These are phyloP conservation scores for Torulaspora gathmanii DNA, from an alignment of 805 yeast genomes.

Conservation along the genomic window DNA sequence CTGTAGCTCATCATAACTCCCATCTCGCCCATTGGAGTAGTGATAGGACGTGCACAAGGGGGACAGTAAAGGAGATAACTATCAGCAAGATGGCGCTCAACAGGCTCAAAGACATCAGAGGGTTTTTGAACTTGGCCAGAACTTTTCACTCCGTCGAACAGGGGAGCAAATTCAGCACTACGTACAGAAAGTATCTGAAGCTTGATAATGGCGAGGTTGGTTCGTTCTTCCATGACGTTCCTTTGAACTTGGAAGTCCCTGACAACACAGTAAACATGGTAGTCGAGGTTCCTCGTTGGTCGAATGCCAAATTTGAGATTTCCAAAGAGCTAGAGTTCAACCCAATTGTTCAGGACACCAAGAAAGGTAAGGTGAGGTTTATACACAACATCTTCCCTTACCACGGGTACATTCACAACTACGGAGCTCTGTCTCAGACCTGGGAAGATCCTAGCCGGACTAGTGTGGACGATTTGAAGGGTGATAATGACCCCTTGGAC, in stretches of 20 bases:
- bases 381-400: slow-evolving; percentile 76
- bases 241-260: slow-evolving; percentile 45
- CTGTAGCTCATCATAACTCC: too few species aligned
- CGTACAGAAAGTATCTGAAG: slow-evolving; percentile 44
- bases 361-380: slow-evolving; percentile 69
- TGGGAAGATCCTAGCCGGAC: slow-evolving; percentile 89
- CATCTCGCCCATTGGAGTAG: too few species aligned
- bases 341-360: slow-evolving; percentile 77
- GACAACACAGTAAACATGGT: slow-evolving; percentile 54
- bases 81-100: slow-evolving; percentile 4
- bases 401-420: slow-evolving; percentile 81
- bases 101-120: slow-evolving; percentile 13
- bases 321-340: slow-evolving; percentile 52
- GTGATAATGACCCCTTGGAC: slow-evolving; percentile 95
- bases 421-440: slow-evolving; percentile 88
- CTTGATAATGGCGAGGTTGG: slow-evolving; percentile 44
- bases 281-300: slow-evolving; percentile 77
- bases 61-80: background rate
- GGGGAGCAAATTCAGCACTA: slow-evolving; percentile 40
- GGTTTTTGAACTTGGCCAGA: slow-evolving; percentile 13
- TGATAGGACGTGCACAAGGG: too few species aligned
- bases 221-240: slow-evolving; percentile 71
- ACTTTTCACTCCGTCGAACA: slow-evolving; percentile 16
- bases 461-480: slow-evolving; percentile 48
- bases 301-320: slow-evolving; percentile 80